Percentiles rank a stretch among this genome's conserved stretches.
Conservation (phyloP, 208 protist genomes). For the Acanthamoeba rhysodes region DNA sequence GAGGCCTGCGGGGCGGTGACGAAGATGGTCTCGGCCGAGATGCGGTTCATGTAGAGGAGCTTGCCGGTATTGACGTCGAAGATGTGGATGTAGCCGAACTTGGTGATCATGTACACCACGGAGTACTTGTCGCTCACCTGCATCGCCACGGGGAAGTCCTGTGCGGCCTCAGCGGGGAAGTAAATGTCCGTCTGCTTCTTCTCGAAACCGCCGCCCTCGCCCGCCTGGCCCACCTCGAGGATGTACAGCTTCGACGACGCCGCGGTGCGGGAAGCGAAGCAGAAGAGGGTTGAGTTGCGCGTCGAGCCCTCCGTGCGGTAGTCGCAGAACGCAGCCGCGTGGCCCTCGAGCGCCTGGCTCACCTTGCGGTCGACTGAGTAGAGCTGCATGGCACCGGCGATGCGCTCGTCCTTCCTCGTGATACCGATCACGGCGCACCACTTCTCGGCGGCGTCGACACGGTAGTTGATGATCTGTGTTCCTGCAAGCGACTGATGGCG, state of each 20-base stretch:
- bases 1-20: slow-evolving; percentile 94
- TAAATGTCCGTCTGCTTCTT: slow-evolving; percentile 91
- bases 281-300: slow-evolving; percentile 95
- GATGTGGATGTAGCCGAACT: slow-evolving; percentile 96
- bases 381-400: slow-evolving; percentile 97
- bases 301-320: slow-evolving; percentile 88
- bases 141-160: slow-evolving; percentile 99
- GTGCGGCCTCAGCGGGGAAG: slow-evolving; percentile 91
- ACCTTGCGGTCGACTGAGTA: slow-evolving; percentile 97
- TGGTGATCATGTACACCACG: slow-evolving; percentile 98
- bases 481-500: slow-evolving; percentile 93
- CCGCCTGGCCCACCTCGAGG: slow-evolving; percentile 90
- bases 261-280: slow-evolving; percentile 95
- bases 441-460: slow-evolving; percentile 94
- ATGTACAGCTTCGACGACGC: slow-evolving; percentile 88
- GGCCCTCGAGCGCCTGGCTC: slow-evolving; percentile 97
- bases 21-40: slow-evolving; percentile 96
- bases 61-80: slow-evolving; percentile 97
- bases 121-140: slow-evolving; percentile 95
- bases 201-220: slow-evolving; percentile 84
- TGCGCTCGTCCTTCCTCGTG: slow-evolving; percentile 85
- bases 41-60: slow-evolving; percentile 97
- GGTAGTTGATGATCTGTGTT: slow-evolving; percentile 99
- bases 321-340: slow-evolving; percentile 95
- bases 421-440: slow-evolving; percentile 98